These are phyloP conservation scores for Termitomyces sp. DNA, from an alignment of 768 basidiomycete genomes.

Conservation along the genomic window DNA sequence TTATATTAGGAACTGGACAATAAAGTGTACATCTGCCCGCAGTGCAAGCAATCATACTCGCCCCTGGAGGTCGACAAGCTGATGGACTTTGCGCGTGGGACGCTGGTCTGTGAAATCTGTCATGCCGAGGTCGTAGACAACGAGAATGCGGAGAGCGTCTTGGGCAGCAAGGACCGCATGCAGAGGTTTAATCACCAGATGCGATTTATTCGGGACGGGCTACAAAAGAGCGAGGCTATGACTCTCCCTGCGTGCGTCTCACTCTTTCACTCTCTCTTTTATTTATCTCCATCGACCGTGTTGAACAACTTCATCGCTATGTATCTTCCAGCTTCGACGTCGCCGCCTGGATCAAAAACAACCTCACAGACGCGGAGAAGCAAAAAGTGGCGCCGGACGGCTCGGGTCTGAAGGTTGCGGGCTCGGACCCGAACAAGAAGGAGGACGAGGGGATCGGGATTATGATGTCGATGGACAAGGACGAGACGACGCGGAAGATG, in stretches of 20 bases:
- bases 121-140: constrained; percentile 85
- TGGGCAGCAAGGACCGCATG: constrained; percentile 91
- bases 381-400: constrained; percentile 49
- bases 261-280: not conserved
- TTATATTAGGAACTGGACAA: constrained; percentile 92
- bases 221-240: constrained; percentile 89
- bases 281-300: not conserved
- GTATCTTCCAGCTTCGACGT: constrained; percentile 66
- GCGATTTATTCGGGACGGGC: constrained; percentile 78
- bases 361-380: constrained; percentile 61
- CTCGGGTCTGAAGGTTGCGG: constrained; percentile 69
- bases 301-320: not conserved
- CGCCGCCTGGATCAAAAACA: constrained; percentile 72
- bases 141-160: constrained; percentile 82
- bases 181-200: constrained; percentile 92
- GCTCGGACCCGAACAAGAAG: constrained; percentile 54
- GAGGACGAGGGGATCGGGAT: constrained; percentile 81
- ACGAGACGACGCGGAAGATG: constrained; percentile 66
- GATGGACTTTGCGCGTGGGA: constrained; percentile 63
- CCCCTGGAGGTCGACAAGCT: constrained; percentile 83
- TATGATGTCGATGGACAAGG: constrained; percentile 87
- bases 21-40: constrained; percentile 95
- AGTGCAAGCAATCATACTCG: constrained; percentile 80
- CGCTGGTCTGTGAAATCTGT: constrained; percentile 87
- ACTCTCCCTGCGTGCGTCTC: constrained; percentile 70